A percentile compares a stretch with the other conserved stretches of the same genome.
These are phyloP conservation scores for Schwanniomyces etchellsii DNA, from an alignment of 1,139 yeast species.

Conservation along the genomic window DNA sequence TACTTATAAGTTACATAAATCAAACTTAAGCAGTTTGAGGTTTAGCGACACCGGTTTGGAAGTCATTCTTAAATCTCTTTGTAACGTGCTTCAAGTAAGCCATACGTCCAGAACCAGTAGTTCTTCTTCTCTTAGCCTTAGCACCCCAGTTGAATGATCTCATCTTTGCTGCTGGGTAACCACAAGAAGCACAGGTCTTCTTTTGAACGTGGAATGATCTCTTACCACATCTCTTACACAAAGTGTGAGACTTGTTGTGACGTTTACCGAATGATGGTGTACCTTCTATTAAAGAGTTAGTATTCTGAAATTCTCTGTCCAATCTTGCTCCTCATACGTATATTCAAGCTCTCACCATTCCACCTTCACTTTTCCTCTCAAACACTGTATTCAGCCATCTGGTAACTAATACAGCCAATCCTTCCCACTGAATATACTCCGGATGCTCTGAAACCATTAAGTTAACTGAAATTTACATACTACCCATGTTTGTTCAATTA, in stretches of 20 bases:
- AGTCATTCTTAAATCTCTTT: conserved; percentile 98
- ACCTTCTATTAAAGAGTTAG: conserved; percentile 67
- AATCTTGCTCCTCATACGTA: background rate
- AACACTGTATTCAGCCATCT: background rate
- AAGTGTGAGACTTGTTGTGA: conserved; percentile 99
- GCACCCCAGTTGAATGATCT: conserved; percentile 99
- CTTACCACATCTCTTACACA: conserved; percentile 99
- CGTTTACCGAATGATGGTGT: conserved; percentile 99
- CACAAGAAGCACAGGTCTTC: conserved; percentile 98
- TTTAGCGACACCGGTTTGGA: conserved; percentile 84
- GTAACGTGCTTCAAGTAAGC: conserved; percentile 94
- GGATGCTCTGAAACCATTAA: too few species aligned
- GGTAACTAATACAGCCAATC: too few species aligned
- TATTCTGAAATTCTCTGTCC: conserved; percentile 5
- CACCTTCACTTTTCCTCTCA: conserved; percentile 1
- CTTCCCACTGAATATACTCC: too few species aligned
- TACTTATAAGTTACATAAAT: conserved; percentile 5
- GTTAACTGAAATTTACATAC: too few species aligned
- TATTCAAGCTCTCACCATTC: background rate
- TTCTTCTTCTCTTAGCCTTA: conserved; percentile 99
- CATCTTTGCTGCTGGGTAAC: conserved; percentile 99
- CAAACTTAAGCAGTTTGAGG: conserved; percentile 40
- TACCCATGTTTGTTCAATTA: too few species aligned
- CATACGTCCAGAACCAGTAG: conserved; percentile 99
- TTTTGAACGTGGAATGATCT: conserved; percentile 99